Conservation (phyloP, 2,329 filamentous ascomycete genomes). For the Phyllosticta paracitricarpa region DNA sequence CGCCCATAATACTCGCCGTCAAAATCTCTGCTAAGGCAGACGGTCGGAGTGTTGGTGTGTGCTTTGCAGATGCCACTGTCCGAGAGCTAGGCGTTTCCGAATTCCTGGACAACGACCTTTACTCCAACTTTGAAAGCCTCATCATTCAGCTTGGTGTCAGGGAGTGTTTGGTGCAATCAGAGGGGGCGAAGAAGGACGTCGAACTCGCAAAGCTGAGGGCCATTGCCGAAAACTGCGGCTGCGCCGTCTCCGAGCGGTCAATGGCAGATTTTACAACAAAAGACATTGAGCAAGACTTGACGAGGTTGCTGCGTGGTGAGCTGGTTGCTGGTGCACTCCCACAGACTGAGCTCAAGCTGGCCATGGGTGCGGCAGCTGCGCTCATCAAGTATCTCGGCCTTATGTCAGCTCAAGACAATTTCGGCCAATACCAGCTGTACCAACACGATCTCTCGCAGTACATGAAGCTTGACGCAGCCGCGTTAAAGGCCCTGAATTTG, state of each 20-base stretch:
- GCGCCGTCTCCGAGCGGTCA: slow-evolving; percentile 75
- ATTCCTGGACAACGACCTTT: slow-evolving; percentile 97
- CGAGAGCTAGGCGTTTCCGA: slow-evolving; percentile 93
- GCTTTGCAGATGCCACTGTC: slow-evolving; percentile 95
- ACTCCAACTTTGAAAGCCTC: slow-evolving; percentile 94
- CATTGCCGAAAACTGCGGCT: slow-evolving; percentile 86
- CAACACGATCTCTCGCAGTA: slow-evolving; percentile 95
- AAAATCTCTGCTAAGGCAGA: slow-evolving; percentile 90
- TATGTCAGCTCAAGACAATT: slow-evolving; percentile 85
- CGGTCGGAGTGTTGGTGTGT: slow-evolving; percentile 80
- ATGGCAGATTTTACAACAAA: slow-evolving; percentile 70
- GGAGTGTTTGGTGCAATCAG: slow-evolving; percentile 78
- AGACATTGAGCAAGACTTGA: slow-evolving; percentile 93
- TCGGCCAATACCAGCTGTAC: slow-evolving; percentile 93
- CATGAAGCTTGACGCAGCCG: slow-evolving; percentile 96
- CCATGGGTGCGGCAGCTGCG: slow-evolving; percentile 89
- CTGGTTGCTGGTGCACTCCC: slow-evolving; percentile 65
- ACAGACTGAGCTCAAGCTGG: slow-evolving; percentile 85
- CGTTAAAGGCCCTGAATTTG: slow-evolving; percentile 85
- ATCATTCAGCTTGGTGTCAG: slow-evolving; percentile 94
- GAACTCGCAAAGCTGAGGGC: slow-evolving; percentile 79
- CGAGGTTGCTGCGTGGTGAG: slow-evolving; percentile 79
- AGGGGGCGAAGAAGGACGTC: slow-evolving; percentile 71
- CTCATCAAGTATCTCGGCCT: slow-evolving; percentile 90
- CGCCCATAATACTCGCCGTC: slow-evolving; percentile 90